phyloP scores from a whole-genome alignment of 768 basidiomycete genomes.

The Lactifluus hygrophoroides region DNA sequence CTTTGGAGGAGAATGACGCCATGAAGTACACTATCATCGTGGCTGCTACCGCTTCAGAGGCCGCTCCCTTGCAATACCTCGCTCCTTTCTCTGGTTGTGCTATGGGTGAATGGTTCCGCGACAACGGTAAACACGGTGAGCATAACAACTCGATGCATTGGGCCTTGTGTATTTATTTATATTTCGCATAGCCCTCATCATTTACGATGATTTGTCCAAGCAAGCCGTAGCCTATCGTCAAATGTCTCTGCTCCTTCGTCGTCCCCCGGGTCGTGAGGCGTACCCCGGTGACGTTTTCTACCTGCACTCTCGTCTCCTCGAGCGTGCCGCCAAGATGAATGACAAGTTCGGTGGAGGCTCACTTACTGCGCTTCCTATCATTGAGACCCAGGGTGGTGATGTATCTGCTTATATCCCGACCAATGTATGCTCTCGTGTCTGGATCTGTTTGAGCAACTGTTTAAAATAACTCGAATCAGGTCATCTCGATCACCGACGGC shows the following conservation, averaged over 20 bases:
- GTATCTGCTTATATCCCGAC: constrained; percentile 99
- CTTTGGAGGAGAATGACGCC: constrained; percentile 98
- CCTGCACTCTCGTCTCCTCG: constrained; percentile 98
- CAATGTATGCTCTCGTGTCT: constrained; percentile 46
- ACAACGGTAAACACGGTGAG: constrained; percentile 98
- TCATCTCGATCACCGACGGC: constrained; percentile 99
- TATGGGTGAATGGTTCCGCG: constrained; percentile 99
- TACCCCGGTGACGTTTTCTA: constrained; percentile 99
- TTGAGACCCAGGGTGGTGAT: constrained; percentile 99
- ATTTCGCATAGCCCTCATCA: constrained; percentile 66
- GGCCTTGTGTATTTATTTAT: neutral
- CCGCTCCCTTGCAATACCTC: constrained; percentile 97
- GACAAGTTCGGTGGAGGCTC: constrained; percentile 98
- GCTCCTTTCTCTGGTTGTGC: constrained; percentile 99
- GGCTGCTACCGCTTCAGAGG: constrained; percentile 98
- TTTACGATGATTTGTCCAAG: constrained; percentile 99
- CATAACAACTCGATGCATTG: neutral
- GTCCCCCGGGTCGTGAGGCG: constrained; percentile 99
- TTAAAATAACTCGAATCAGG: constrained; percentile 38
- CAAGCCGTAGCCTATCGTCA: constrained; percentile 99
- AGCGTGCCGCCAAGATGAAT: constrained; percentile 99
- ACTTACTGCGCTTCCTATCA: constrained; percentile 97
- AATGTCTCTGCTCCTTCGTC: constrained; percentile 99
- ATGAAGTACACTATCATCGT: constrained; percentile 99
- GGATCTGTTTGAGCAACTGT: neutral